Conservation (phyloP, 164 flowering plant genomes). For the Umbilicus rupestris region DNA sequence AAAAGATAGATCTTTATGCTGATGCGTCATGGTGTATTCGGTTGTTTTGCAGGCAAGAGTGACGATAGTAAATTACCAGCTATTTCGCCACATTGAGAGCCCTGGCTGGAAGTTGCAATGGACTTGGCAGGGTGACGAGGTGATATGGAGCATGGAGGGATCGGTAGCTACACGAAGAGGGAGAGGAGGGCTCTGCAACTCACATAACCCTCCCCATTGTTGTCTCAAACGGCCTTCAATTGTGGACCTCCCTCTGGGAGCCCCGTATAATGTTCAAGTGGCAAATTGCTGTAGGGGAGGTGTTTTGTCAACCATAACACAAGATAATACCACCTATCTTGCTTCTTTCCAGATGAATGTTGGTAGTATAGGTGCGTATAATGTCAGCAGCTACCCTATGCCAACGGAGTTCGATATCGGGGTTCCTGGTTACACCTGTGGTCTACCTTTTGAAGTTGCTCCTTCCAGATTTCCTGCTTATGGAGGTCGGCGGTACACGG, state of each 20-base stretch:
- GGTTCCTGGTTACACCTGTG: constrained; percentile 63
- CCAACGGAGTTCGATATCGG: constrained; percentile 53
- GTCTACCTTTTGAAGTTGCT: constrained; percentile 23
- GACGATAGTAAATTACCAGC: constrained; percentile 10
- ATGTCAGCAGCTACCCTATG: constrained; percentile 12
- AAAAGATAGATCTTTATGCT: background rate
- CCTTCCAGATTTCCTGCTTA: constrained; percentile 31
- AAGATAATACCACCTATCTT: constrained; percentile 28
- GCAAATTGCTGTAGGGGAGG: constrained; percentile 74
- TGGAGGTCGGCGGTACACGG: constrained; percentile 46
- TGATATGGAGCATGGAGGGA: constrained; percentile 11
- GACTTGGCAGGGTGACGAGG: constrained; percentile 10
- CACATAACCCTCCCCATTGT: background rate
- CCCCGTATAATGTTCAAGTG: constrained; percentile 38
- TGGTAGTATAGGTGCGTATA: constrained; percentile 14
- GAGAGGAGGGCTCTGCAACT: constrained; percentile 2
- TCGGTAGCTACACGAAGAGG: constrained; percentile 10
- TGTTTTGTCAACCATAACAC: constrained; percentile 43
- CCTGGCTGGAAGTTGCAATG: constrained; percentile 14
- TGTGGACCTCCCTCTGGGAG: constrained; percentile 33
- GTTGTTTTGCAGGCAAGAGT: constrained; percentile 4
- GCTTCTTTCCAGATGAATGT: constrained; percentile 45
- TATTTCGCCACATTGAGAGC: constrained; percentile 10
- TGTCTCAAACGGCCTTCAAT: constrained; percentile 7
- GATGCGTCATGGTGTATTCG: background rate